A percentile compares a stretch with the other conserved stretches of the same genome.
phyloP scores from a whole-genome alignment of 1,284 basidiomycete species.

The Porogramme epimiltina region DNA sequence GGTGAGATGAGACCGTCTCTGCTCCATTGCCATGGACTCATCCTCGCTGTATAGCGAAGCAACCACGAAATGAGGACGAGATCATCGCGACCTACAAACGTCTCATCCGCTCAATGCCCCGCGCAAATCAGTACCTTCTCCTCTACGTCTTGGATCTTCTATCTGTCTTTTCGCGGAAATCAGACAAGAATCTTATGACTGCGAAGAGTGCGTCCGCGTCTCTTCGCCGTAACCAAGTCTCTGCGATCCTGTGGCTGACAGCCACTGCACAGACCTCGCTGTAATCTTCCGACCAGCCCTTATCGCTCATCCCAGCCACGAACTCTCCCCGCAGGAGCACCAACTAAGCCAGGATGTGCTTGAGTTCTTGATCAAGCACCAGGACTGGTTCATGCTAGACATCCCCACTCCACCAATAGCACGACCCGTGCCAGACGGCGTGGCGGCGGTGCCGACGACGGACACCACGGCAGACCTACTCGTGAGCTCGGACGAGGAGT shows the following conservation, averaged over 20 bases:
- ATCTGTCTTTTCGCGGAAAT: conserved; percentile 91
- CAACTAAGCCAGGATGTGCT: conserved; percentile 87
- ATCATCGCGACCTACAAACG: conserved; percentile 80
- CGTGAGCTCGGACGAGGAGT: conserved; percentile 48
- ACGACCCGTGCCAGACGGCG: conserved; percentile 28
- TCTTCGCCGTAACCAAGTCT: neutral
- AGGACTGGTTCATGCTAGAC: conserved; percentile 85
- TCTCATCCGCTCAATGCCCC: conserved; percentile 84
- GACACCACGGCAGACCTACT: conserved; percentile 39
- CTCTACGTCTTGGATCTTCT: conserved; percentile 96
- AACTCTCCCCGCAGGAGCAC: conserved; percentile 82
- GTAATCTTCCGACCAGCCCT: conserved; percentile 94
- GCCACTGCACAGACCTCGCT: conserved; percentile 78
- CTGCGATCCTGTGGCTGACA: no score
- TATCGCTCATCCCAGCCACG: conserved; percentile 86
- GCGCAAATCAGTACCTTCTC: conserved; percentile 90
- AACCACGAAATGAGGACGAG: conserved; percentile 65
- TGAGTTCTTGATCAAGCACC: conserved; percentile 91
- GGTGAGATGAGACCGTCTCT: conserved; percentile 52
- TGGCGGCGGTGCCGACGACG: conserved; percentile 26
- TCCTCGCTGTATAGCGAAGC: conserved; percentile 48
- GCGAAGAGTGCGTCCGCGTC: conserved; percentile 73
- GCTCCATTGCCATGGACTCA: conserved; percentile 8
- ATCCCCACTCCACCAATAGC: conserved; percentile 65
- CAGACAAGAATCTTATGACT: conserved; percentile 94